Evolutionary conservation across 352 stramenopile genomes (phyloP), one percentile per base, ranked within the genome.

Genomic region (Phytophthora nicotianae): DNA sequence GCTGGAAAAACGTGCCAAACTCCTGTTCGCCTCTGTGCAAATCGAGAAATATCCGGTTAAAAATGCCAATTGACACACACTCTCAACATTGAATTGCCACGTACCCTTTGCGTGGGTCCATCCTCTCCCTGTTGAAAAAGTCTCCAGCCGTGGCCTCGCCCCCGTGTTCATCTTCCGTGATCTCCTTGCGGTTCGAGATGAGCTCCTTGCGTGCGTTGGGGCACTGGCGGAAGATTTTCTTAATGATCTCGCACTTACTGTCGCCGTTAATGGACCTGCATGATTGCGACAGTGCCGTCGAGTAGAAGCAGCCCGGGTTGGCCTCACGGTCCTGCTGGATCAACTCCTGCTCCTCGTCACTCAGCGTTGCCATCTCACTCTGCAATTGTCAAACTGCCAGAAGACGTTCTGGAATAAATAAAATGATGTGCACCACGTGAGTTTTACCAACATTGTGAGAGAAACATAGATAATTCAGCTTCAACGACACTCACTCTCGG

Each of bases 211-310:
- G 69, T 23, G 86, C 66, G 26, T 83, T 83, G 6, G 84, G 83
- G 47, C 86, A 95, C 45, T 91, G 81, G 19, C 86, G 82, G 54
- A 91, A 95, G 62, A 95, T 95, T 63, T 93, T 93, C 50, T 90
- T 90, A 38, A 92, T 65, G 56, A 86, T 88, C 56, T 95, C 83
- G 58, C 86, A 95, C 68, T 91, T 93, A 72, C 78, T 92, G 50
- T 95, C 86, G 41, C 86, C 84, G 50, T 95, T 92, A 20, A 91
- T 86, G 13, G 79, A 89, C 6, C 81, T 76, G 42, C 84, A 92
- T 23, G 83, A 90, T 58, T 90, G 79, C 20, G 83, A 93, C 38
- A 95, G 50, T 20, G 83, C 74, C 52, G 86, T 93, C 33, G 83
- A 91, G 65, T 95, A 91, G 61, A 90, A 91, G 61, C 86, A 95